A percentile compares a stretch with the other conserved stretches of the same genome.
Evolutionary conservation across 2,329 filamentous ascomycete genomes (phyloP).

Genomic region (Talaromyces sp.): DNA sequence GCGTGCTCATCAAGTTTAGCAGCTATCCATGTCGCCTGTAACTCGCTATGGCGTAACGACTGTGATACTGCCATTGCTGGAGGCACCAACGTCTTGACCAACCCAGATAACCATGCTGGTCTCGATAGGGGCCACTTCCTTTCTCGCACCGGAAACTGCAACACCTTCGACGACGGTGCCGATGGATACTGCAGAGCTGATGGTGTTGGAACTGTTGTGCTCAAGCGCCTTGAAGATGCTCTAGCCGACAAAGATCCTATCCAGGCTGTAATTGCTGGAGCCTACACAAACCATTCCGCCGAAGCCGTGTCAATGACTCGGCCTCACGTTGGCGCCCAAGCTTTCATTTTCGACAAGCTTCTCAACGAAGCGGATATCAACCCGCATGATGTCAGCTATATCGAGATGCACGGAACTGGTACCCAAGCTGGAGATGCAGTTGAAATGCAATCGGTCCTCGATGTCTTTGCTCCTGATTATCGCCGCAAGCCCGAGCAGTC

Average conservation of each 20-base stretch:
- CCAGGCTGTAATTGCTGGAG: conserved; percentile 38
- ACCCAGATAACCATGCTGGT: conserved; percentile 71
- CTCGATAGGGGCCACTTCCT: conserved; percentile 51
- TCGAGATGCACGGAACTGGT: conserved; percentile 39
- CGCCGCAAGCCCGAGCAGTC: conserved; percentile 26
- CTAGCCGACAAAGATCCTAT: conserved; percentile 44
- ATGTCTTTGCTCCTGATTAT: conserved; percentile 28
- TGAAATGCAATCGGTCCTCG: conserved; percentile 32
- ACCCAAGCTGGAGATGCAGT: conserved; percentile 38
- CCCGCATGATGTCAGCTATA: conserved; percentile 32
- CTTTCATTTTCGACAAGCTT: conserved; percentile 31
- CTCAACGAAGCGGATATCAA: conserved; percentile 31
- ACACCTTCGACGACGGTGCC: conserved; percentile 44
- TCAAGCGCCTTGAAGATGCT: conserved; percentile 50
- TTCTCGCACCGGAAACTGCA: conserved; percentile 39
- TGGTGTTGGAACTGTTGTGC: conserved; percentile 43
- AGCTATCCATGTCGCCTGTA: conserved; percentile 66
- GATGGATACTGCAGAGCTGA: conserved; percentile 54
- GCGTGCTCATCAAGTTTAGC: conserved; percentile 71
- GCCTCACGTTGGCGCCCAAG: conserved; percentile 36
- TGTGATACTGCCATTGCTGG: conserved; percentile 76
- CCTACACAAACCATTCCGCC: conserved; percentile 41
- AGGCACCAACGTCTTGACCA: conserved; percentile 68
- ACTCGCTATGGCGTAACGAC: conserved; percentile 66
- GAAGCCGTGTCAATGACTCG: conserved; percentile 44